These are phyloP conservation scores for Kwoniella mangroviensis DNA, from an alignment of 768 basidiomycete species.

Conservation along the genomic window DNA sequence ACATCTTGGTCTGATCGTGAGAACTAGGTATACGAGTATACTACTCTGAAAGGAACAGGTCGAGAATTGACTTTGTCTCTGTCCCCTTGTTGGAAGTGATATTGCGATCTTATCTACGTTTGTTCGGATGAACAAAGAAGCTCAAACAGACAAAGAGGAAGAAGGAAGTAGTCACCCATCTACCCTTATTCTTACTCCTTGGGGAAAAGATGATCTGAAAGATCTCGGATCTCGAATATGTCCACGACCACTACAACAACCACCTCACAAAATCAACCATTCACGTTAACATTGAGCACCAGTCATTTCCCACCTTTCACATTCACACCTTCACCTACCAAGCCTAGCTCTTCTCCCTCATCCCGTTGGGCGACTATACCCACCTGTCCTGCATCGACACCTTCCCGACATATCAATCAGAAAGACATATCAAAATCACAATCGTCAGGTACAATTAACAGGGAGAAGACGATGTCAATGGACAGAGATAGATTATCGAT, in stretches of 20 bases:
- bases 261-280: background rate
- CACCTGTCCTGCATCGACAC: too few species aligned
- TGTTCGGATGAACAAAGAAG: background rate
- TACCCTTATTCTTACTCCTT: too few species aligned
- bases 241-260: background rate
- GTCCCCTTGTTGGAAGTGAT: background rate
- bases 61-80: background rate
- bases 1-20: background rate
- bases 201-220: too few species aligned
- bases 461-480: background rate
- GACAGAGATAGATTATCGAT: conserved; percentile 3
- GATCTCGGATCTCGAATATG: background rate
- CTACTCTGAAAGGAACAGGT: background rate
- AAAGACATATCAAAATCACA: background rate
- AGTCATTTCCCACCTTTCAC: conserved; percentile 17
- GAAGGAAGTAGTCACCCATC: background rate
- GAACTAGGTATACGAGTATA: background rate
- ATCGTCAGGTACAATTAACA: too few species aligned
- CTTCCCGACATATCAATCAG: too few species aligned
- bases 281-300: background rate
- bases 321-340: background rate
- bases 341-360: background rate
- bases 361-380: too few species aligned
- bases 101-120: background rate
- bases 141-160: background rate